A percentile compares a stretch with the other conserved stretches of the same genome.
Conservation (phyloP, 2,329 filamentous ascomycete species). For the Coleophoma eucalyptorum region DNA sequence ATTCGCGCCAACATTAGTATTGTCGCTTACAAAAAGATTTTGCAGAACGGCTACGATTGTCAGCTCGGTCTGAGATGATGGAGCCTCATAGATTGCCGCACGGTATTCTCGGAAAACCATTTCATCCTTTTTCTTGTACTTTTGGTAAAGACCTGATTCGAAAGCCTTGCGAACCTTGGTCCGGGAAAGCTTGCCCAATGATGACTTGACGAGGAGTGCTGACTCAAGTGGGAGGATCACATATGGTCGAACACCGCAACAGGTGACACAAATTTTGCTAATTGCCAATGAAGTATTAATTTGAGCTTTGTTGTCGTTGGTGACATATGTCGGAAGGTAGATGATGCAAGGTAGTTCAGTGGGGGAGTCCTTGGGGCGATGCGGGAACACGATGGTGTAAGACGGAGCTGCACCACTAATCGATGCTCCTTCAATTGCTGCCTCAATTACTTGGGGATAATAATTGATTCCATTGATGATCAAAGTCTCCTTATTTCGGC, state of each 20-base stretch:
- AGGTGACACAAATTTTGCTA: conserved; percentile 13
- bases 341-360: conserved; percentile 37
- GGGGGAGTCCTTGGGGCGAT: conserved; percentile 19
- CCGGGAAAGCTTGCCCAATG: conserved; percentile 37
- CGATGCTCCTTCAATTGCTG: conserved; percentile 30
- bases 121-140: conserved; percentile 7
- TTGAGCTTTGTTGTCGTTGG: conserved; percentile 18
- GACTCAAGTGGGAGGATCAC: conserved; percentile 23
- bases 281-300: conserved; percentile 20
- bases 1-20: conserved; percentile 12
- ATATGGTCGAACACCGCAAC: conserved; percentile 18
- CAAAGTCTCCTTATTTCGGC: conserved; percentile 38
- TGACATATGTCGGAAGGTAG: conserved; percentile 29
- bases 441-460: conserved; percentile 32
- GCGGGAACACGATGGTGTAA: conserved; percentile 36
- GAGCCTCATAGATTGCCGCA: conserved; percentile 9
- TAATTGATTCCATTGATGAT: conserved; percentile 45
- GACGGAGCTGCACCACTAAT: conserved; percentile 19
- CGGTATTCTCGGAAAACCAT: conserved; percentile 12
- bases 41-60: conserved; percentile 15
- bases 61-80: conserved; percentile 16
- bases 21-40: conserved; percentile 9
- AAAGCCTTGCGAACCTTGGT: conserved; percentile 28
- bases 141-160: conserved; percentile 25
- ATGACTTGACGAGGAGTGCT: conserved; percentile 27